These are phyloP conservation scores for Taphrina communis DNA, from an alignment of 1,139 yeast genomes.

Conservation along the genomic window DNA sequence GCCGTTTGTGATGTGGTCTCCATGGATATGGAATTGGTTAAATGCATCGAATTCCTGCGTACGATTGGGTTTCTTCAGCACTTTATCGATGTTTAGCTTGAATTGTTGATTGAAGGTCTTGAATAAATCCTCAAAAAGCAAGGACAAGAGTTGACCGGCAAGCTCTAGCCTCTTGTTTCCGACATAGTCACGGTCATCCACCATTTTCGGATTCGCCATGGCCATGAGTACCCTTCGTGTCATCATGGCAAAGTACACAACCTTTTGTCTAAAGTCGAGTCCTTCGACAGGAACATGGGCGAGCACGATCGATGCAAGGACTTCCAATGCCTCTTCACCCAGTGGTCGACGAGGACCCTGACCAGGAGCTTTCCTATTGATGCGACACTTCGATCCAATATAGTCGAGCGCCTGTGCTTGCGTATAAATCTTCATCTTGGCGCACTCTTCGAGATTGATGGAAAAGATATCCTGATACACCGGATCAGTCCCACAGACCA, in stretches of 20 bases:
- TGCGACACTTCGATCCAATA: constrained; percentile 87
- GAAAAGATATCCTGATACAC: constrained; percentile 90
- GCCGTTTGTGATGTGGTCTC: constrained; percentile 91
- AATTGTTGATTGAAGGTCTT: constrained; percentile 94
- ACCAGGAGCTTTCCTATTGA: constrained; percentile 50
- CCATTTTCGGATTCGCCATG: constrained; percentile 91
- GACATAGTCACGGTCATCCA: constrained; percentile 97
- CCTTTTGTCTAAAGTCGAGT: constrained; percentile 90
- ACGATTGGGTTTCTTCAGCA: constrained; percentile 88
- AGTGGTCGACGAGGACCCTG: constrained; percentile 79
- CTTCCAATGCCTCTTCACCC: constrained; percentile 95
- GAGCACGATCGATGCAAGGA: constrained; percentile 92
- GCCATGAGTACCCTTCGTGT: constrained; percentile 95
- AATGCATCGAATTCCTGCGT: constrained; percentile 95
- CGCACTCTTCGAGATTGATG: constrained; percentile 91
- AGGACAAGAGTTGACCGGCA: constrained; percentile 96
- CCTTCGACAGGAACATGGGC: constrained; percentile 91
- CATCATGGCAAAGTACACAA: constrained; percentile 93
- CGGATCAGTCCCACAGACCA: constrained; percentile 89
- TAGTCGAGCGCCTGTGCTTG: constrained; percentile 93
- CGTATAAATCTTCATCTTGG: constrained; percentile 81
- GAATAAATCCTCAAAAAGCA: constrained; percentile 93
- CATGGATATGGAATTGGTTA: constrained; percentile 83
- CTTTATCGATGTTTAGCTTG: constrained; percentile 91
- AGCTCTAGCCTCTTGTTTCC: constrained; percentile 96